A percentile compares a stretch with the other conserved stretches of the same genome.
These are phyloP conservation scores for Tephrocybe sp. DNA, from an alignment of 768 basidiomycete genomes.

Conservation along the genomic window DNA sequence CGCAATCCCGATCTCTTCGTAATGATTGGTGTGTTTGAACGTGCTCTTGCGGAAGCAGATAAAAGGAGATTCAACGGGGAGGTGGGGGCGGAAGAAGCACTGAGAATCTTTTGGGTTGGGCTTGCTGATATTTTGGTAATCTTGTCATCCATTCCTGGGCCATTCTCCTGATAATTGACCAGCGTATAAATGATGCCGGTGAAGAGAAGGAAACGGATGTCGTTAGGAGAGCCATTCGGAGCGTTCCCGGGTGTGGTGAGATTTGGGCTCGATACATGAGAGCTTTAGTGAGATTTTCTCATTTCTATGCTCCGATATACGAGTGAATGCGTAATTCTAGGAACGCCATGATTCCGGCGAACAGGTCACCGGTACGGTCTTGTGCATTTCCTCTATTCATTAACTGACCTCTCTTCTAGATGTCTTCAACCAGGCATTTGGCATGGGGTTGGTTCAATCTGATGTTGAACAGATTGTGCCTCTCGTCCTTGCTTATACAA, in stretches of 20 bases:
- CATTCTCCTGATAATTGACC: background rate
- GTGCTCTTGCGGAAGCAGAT: slow-evolving; percentile 73
- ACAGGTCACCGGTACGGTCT: slow-evolving; percentile 5
- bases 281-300: slow-evolving; percentile 47
- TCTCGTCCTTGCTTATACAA: slow-evolving; percentile 60
- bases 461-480: slow-evolving; percentile 67
- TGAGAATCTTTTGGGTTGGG: slow-evolving; percentile 69
- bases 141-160: background rate
- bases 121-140: slow-evolving; percentile 68
- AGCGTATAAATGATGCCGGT: slow-evolving; percentile 49
- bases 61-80: slow-evolving; percentile 54
- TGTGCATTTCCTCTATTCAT: background rate
- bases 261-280: slow-evolving; percentile 79
- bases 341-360: slow-evolving; percentile 38
- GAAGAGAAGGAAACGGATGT: slow-evolving; percentile 39
- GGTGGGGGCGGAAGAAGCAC: slow-evolving; percentile 50
- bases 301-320: background rate
- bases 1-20: slow-evolving; percentile 59
- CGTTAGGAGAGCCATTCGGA: slow-evolving; percentile 60
- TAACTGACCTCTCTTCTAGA: slow-evolving; percentile 33
- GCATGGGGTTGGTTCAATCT: slow-evolving; percentile 48
- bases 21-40: slow-evolving; percentile 62
- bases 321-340: slow-evolving; percentile 22
- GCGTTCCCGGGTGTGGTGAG: slow-evolving; percentile 74
- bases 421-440: slow-evolving; percentile 55